phyloP scores from a whole-genome alignment of 2,329 filamentous ascomycete species.

The Alternaria brassicicola region DNA sequence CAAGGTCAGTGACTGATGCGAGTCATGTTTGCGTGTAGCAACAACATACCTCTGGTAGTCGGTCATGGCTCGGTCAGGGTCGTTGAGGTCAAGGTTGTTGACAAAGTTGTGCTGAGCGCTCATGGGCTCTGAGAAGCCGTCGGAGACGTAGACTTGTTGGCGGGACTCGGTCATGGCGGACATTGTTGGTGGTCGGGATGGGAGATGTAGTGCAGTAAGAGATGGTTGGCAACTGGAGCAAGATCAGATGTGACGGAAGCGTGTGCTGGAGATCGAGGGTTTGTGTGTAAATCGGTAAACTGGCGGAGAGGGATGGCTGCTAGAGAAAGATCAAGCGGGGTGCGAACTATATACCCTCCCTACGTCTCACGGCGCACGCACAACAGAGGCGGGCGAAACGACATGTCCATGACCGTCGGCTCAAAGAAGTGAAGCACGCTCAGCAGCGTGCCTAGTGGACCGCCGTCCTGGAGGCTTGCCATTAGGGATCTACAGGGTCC shows the following conservation, averaged over 20 bases:
- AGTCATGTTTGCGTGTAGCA: background rate
- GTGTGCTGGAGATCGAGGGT: slow-evolving; percentile 6
- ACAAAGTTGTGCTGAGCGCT: slow-evolving; percentile 53
- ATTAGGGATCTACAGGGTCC: slow-evolving; percentile 44
- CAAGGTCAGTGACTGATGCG: slow-evolving; percentile 15
- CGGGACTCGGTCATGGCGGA: slow-evolving; percentile 26
- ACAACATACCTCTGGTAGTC: slow-evolving; percentile 53
- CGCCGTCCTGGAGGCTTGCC: slow-evolving; percentile 21
- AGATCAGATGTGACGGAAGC: background rate
- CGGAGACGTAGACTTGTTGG: slow-evolving; percentile 46
- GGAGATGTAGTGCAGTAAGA: background rate
- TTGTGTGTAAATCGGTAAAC: slow-evolving; percentile 6
- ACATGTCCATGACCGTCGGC: slow-evolving; percentile 19
- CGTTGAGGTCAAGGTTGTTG: slow-evolving; percentile 51
- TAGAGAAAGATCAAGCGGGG: slow-evolving; percentile 17
- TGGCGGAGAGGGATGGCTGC: background rate
- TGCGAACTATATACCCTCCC: slow-evolving; percentile 33
- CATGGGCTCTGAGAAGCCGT: slow-evolving; percentile 51
- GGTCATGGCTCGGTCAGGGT: slow-evolving; percentile 48
- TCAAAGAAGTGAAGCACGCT: slow-evolving; percentile 26
- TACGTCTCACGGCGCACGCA: slow-evolving; percentile 16
- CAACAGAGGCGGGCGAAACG: slow-evolving; percentile 8
- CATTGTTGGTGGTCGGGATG: slow-evolving; percentile 13
- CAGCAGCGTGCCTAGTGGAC: slow-evolving; percentile 4
- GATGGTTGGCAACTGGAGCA: background rate